Percentiles rank a stretch among this genome's conserved stretches.
Evolutionary conservation across 2,329 filamentous ascomycete species (phyloP).

Genomic region (Pyrenophora seminiperda): DNA sequence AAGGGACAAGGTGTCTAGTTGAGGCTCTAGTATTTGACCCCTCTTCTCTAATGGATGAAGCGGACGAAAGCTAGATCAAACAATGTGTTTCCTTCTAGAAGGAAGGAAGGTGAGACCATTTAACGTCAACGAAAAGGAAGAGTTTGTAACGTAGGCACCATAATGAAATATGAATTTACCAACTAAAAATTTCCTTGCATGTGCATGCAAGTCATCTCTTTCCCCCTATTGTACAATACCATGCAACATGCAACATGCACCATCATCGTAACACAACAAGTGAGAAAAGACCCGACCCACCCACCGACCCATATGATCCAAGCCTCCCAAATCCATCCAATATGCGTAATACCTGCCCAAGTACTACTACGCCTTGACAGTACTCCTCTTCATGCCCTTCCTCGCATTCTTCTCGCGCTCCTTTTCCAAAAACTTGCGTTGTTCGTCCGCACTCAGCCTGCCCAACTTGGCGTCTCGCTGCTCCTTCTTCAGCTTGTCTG

Average conservation of each 20-base stretch:
- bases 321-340: not conserved
- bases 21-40: not conserved
- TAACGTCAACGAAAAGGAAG: too few species aligned
- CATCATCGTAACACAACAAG: not conserved
- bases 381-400: conserved; percentile 68
- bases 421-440: conserved; percentile 68
- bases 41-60: too few species aligned
- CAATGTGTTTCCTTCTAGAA: too few species aligned
- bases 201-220: too few species aligned
- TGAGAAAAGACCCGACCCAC: too few species aligned
- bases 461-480: conserved; percentile 74
- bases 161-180: too few species aligned
- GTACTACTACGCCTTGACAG: conserved; percentile 57
- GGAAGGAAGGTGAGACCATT: too few species aligned
- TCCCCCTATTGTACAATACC: conserved; percentile 4
- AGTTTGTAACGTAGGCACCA: too few species aligned
- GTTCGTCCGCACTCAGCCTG: conserved; percentile 66
- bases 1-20: not conserved
- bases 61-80: too few species aligned
- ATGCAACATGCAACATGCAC: conserved; percentile 1
- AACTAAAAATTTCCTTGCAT: too few species aligned
- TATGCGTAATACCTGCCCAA: not conserved
- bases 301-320: too few species aligned
- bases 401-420: conserved; percentile 86
- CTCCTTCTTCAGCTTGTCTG: conserved; percentile 74